Base-by-base conservation (phyloP, 768 basidiomycete genomes). In the Strobilomyces dryophilus region DNA sequence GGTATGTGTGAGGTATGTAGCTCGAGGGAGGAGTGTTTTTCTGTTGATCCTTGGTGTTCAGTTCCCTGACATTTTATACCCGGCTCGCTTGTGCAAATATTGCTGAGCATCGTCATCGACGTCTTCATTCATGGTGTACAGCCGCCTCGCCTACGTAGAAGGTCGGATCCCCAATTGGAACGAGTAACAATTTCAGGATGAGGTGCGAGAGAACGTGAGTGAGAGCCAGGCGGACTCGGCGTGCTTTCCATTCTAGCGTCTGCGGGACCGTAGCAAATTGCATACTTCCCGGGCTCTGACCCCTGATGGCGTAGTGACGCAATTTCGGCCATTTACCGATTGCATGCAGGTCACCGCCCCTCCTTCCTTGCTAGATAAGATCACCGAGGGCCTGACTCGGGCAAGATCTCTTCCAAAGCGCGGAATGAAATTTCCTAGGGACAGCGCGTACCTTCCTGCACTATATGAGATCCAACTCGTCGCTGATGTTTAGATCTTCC, bases 231-330 rank as follows among this genome's bases (percentile, higher is more conserved):
- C 60, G 62, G 60, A 58, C 46, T 49, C 50, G 60, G 64, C 66
- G 60, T 67, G 66, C 57, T 57, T 55, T 66, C 66, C 64, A 66
- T 67, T 68, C 56, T 53, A 47, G 46, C 42, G 45, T 58, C 54
- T 66, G 64, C 60, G 59, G 59, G 52, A 52, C 58, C 62, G 45
- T 62, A 51, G 59, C 55, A 55, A 35, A 52, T 39, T 45, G 39
- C 55, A 47, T 59, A 48, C 52, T 55, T 40, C 47, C 45, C 39
- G 51, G 59, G 53, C 47, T 53, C 42, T 47, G 34, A 50, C 43
- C 52, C 40, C 35, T 52, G 52, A 51, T 58, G 58, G 45, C 52
- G 14, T 49, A 32, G 52, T 65, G 64, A 65, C 58, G 63, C 58
- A 61, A 62, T 55, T 46, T 58, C 56, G 57, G 58, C 45, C 61